These are phyloP conservation scores for Pestalotiopsis sp. DNA, from an alignment of 2,329 filamentous ascomycete species.

Conservation along the genomic window DNA sequence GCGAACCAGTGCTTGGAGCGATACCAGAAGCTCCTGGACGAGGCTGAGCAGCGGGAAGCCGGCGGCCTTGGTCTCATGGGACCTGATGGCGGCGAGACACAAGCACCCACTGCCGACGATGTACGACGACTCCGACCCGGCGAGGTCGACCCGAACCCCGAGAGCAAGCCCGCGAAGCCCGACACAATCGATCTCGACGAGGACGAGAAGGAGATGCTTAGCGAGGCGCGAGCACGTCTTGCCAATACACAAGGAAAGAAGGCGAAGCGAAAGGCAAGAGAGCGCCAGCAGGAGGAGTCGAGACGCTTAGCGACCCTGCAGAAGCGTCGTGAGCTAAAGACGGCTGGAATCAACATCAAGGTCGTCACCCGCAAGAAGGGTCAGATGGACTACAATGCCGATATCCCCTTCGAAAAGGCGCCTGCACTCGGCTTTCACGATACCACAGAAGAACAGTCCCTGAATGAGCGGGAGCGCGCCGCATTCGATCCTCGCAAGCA, in stretches of 20 bases:
- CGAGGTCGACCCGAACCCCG: constrained; percentile 95
- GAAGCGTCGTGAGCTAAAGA: constrained; percentile 95
- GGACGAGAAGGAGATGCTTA: constrained; percentile 99
- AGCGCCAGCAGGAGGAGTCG: constrained; percentile 94
- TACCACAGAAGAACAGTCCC: constrained; percentile 77
- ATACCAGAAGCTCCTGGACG: constrained; percentile 94
- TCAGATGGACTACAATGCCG: constrained; percentile 99
- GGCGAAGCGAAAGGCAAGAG: constrained; percentile 94
- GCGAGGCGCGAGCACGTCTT: constrained; percentile 91
- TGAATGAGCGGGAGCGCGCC: constrained; percentile 82
- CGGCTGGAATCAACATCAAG: constrained; percentile 97
- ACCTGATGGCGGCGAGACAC: constrained; percentile 82
- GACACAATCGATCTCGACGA: constrained; percentile 98
- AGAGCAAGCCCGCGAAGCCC: constrained; percentile 91
- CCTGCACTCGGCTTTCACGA: constrained; percentile 91
- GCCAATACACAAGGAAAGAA: constrained; percentile 99
- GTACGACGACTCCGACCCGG: constrained; percentile 86
- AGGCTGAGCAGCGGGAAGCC: constrained; percentile 87
- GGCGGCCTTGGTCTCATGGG: constrained; percentile 82
- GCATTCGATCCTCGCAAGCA: constrained; percentile 92
- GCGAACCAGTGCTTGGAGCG: constrained; percentile 96
- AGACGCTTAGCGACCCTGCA: constrained; percentile 86
- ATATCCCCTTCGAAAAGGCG: constrained; percentile 96
- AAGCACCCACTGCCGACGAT: constrained; percentile 89
- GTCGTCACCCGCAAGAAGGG: constrained; percentile 88